phyloP scores from a whole-genome alignment of 805 yeast genomes.

The Candida parachauliodes region DNA sequence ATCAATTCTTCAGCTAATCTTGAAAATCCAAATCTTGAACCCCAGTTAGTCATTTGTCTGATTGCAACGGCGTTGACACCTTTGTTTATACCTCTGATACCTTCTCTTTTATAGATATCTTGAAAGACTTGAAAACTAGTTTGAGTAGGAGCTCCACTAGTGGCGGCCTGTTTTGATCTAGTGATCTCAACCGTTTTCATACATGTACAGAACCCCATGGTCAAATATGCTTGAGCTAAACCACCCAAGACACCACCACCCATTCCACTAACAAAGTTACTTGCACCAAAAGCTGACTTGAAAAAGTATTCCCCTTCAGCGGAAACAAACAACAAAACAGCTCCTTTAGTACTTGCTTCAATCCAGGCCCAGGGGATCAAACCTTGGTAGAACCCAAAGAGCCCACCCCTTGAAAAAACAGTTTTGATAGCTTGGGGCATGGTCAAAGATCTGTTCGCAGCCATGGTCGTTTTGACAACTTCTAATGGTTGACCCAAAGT shows the following conservation, averaged over 20 bases:
- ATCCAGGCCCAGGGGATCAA: conserved; percentile 99
- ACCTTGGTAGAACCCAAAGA: conserved; percentile 92
- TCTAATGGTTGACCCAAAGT: conserved; percentile 96
- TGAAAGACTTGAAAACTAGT: conserved; percentile 82
- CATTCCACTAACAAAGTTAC: conserved; percentile 79
- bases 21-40: conserved; percentile 90
- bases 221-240: conserved; percentile 90
- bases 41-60: conserved; percentile 99
- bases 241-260: conserved; percentile 97
- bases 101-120: conserved; percentile 81
- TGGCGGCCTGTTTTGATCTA: conserved; percentile 66
- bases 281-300: conserved; percentile 51
- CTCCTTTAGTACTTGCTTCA: conserved; percentile 99
- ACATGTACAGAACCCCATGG: conserved; percentile 98
- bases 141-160: conserved; percentile 60
- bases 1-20: conserved; percentile 88
- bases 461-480: conserved; percentile 96
- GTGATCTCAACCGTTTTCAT: conserved; percentile 99
- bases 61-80: conserved; percentile 99
- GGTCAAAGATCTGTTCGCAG: conserved; percentile 80
- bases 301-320: conserved; percentile 86
- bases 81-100: conserved; percentile 90
- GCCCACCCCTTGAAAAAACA: conserved; percentile 93
- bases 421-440: conserved; percentile 64
- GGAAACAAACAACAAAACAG: conserved; percentile 87